phyloP scores from a whole-genome alignment of 768 basidiomycete genomes.

The Lenzites betulinus region DNA sequence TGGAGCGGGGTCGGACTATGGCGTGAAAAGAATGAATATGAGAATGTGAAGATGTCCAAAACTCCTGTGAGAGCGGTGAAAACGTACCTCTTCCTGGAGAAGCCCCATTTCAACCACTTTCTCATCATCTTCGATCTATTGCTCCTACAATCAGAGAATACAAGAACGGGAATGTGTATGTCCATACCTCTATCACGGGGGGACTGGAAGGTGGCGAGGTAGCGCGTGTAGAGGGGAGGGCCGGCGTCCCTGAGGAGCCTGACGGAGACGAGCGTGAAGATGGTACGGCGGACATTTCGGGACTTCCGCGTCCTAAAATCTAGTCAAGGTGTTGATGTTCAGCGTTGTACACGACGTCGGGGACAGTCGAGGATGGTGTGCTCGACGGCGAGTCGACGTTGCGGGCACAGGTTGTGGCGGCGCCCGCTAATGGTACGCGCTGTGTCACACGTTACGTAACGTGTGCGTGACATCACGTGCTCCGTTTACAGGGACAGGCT shows the following conservation, averaged over 20 bases:
- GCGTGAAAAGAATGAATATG: not conserved
- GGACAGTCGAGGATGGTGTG: not conserved
- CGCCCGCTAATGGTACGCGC: not conserved
- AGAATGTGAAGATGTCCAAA: not conserved
- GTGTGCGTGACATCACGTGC: not conserved
- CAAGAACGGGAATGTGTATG: not conserved
- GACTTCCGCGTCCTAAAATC: no score
- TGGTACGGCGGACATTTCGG: constrained; percentile 8
- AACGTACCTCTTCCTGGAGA: not conserved
- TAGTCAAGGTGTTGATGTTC: no score
- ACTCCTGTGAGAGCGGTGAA: not conserved
- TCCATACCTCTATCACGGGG: constrained; percentile 3
- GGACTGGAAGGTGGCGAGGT: constrained; percentile 19
- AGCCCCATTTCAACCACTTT: not conserved
- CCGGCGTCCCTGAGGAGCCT: not conserved
- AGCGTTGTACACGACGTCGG: not conserved
- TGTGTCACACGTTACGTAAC: constrained; percentile 6
- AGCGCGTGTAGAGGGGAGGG: constrained; percentile 16
- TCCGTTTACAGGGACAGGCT: no score
- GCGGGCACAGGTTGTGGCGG: constrained; percentile 5
- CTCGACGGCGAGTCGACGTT: no score
- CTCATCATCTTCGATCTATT: not conserved
- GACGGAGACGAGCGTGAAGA: constrained; percentile 16
- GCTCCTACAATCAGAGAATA: not conserved
- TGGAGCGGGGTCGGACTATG: not conserved